A percentile compares a stretch with the other conserved stretches of the same genome.
Conservation (phyloP, 805 yeast genomes). For the Komagataella kurtzmanii region DNA sequence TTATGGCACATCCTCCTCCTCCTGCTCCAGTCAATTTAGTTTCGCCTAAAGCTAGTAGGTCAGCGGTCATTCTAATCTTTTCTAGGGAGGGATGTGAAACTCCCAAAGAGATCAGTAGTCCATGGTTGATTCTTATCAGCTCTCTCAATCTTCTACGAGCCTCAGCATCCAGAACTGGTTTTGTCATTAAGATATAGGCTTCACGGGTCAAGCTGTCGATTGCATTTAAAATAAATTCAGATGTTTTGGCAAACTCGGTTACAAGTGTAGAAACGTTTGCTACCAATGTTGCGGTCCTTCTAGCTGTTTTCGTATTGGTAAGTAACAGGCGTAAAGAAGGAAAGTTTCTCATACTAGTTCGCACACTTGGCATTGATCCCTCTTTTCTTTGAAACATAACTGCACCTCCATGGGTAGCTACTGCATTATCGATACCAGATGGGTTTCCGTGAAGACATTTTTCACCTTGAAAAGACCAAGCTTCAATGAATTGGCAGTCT, state of each 20-base stretch:
- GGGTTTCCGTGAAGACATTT: constrained; percentile 95
- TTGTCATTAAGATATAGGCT: constrained; percentile 53
- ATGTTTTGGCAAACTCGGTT: constrained; percentile 37
- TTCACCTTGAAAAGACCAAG: constrained; percentile 89
- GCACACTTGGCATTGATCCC: constrained; percentile 42
- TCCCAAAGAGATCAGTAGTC: constrained; percentile 70
- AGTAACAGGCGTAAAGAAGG: constrained; percentile 65
- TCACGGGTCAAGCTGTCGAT: constrained; percentile 64
- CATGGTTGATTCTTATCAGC: constrained; percentile 75
- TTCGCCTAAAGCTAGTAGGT: constrained; percentile 54
- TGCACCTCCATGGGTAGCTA: constrained; percentile 93
- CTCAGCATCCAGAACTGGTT: constrained; percentile 31
- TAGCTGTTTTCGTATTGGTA: constrained; percentile 78
- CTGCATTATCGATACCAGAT: constrained; percentile 93
- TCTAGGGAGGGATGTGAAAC: constrained; percentile 93
- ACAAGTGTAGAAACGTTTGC: constrained; percentile 53
- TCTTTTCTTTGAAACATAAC: constrained; percentile 68
- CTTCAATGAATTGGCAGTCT: constrained; percentile 53
- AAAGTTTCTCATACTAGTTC: constrained; percentile 56
- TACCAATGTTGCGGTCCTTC: constrained; percentile 78
- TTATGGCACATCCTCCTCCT: constrained; percentile 97
- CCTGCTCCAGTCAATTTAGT: constrained; percentile 98
- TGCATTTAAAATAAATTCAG: constrained; percentile 51
- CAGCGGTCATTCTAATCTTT: constrained; percentile 52
- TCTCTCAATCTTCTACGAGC: constrained; percentile 34